Base-by-base conservation (phyloP, 176 grass and related monocot genomes). In the Secale cereale region DNA sequence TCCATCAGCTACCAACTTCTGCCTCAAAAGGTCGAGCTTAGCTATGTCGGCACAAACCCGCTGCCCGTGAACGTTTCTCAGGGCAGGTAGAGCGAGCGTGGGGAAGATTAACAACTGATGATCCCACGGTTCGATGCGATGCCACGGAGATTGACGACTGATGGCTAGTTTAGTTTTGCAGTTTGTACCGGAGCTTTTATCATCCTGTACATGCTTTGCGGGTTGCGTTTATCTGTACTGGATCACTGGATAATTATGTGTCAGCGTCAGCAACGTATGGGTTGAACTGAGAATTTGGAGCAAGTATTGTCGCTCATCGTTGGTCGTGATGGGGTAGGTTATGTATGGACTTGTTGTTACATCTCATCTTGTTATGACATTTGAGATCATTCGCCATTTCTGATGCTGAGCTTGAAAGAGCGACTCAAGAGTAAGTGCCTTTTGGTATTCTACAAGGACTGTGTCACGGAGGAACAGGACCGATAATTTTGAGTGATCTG, bases 11-110 rank as follows among this genome's bases (percentile, higher is more conserved):
- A 94, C 78, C 81, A 92, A 22, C 81, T 99, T 65, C 86, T 94
- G 30, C 90, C 94, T 5, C 97, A 97, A 36, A 91, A 94, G 56
- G 86, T 99, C 59, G 81, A 92, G 22, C 86, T 99, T 77, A 90
- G 70, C 76, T 92, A 97, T 63, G 85, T 60, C 6, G 84, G 94
- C 4, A 28, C 82, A 13, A 79, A 29, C 60, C 90, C 91, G 1
- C 36, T 94, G 29, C 92, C 97, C 28, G 69, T 92, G 43, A 25
- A 59, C 15, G 33, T 88, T 78, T 56, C 76, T 35, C 73, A 91
- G 68, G 71, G 71, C 45, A 91, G 80, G 13, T 90, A 91, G 31
- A 40, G 26, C 8, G 25, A 72, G 27, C 8, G 39, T 20, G 50
- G 54, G 36, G 37, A 57, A 82, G 20, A 76, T 63, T 80, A 74